Evolutionary conservation across 176 grass and related monocot genomes (phyloP).

Genomic region (Pontederia paniculata): DNA sequence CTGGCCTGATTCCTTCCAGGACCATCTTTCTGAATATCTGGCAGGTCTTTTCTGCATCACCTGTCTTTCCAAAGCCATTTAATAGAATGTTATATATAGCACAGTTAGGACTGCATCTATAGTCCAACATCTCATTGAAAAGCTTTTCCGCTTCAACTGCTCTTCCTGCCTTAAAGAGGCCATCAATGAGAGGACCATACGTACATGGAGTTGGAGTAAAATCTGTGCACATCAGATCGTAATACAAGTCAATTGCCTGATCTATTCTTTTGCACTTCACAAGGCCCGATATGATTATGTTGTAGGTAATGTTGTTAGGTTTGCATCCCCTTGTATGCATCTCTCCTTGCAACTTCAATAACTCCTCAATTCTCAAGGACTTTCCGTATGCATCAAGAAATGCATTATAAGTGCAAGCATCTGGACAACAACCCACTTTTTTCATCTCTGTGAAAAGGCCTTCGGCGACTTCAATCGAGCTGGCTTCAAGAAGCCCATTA

Average conservation of each 20-base stretch:
- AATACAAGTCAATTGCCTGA: slow-evolving; percentile 66
- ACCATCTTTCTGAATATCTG: slow-evolving; percentile 59
- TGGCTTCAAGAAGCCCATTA: slow-evolving; percentile 54
- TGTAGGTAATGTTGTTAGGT: slow-evolving; percentile 69
- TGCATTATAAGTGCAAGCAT: slow-evolving; percentile 73
- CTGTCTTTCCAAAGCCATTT: slow-evolving; percentile 58
- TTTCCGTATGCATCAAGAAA: slow-evolving; percentile 82
- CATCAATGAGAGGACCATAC: slow-evolving; percentile 87
- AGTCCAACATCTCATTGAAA: slow-evolving; percentile 65
- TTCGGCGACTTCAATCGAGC: slow-evolving; percentile 38
- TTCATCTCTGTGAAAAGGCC: slow-evolving; percentile 74
- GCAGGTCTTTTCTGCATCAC: slow-evolving; percentile 46
- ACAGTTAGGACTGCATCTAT: slow-evolving; percentile 63
- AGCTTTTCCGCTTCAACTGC: slow-evolving; percentile 60
- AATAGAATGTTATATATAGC: slow-evolving; percentile 90
- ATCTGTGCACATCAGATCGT: slow-evolving; percentile 43
- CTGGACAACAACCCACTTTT: slow-evolving; percentile 38
- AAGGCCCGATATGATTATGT: slow-evolving; percentile 84
- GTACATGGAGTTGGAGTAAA: slow-evolving; percentile 73
- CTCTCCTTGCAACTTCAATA: slow-evolving; percentile 67
- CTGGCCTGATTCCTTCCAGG: slow-evolving; percentile 66
- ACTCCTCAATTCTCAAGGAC: slow-evolving; percentile 55
- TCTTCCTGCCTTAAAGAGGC: slow-evolving; percentile 58
- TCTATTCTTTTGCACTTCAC: slow-evolving; percentile 60
- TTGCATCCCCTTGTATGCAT: slow-evolving; percentile 54